These are phyloP conservation scores for Daphne laureola DNA, from an alignment of 441 rosid species.

Conservation along the genomic window DNA sequence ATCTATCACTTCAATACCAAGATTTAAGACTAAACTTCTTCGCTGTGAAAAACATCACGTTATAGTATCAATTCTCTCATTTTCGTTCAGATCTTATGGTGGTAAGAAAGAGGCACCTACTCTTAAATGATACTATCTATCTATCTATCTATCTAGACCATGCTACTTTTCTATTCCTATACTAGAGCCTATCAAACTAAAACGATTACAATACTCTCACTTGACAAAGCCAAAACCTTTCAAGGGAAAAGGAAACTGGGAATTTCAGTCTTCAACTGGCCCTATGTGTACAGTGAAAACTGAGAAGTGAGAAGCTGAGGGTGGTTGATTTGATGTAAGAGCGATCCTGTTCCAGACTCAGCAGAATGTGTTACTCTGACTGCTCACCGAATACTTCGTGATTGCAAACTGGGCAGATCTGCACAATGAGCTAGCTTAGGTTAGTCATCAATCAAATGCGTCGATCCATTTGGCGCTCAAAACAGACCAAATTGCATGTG, in stretches of 20 bases:
- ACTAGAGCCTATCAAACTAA: too few relatives aligned
- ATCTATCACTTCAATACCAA: too few relatives aligned
- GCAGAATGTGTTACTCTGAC: slow-evolving; percentile 20
- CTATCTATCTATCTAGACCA: too few relatives aligned
- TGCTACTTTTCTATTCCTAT: too few relatives aligned
- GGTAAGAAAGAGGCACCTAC: too few relatives aligned
- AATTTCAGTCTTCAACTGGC: slow-evolving; percentile 16
- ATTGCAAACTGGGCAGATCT: slow-evolving; percentile 58
- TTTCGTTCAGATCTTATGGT: too few relatives aligned
- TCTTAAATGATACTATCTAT: too few relatives aligned
- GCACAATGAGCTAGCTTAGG: slow-evolving; percentile 8
- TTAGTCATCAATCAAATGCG: slow-evolving; percentile 2
- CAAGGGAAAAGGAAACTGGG: background rate
- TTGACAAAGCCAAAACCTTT: too few relatives aligned
- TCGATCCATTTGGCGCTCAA: background rate
- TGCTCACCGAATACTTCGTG: slow-evolving; percentile 43
- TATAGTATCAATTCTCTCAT: too few relatives aligned
- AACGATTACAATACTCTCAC: too few relatives aligned
- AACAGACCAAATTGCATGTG: background rate
- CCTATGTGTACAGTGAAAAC: slow-evolving; percentile 20
- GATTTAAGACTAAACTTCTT: too few relatives aligned
- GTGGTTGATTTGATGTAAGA: slow-evolving; percentile 9
- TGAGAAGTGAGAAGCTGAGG: slow-evolving; percentile 2
- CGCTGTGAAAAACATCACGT: too few relatives aligned
- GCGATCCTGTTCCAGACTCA: slow-evolving; percentile 7